phyloP scores from a whole-genome alignment of 805 yeast species.

The Isabelozyma heimii region DNA sequence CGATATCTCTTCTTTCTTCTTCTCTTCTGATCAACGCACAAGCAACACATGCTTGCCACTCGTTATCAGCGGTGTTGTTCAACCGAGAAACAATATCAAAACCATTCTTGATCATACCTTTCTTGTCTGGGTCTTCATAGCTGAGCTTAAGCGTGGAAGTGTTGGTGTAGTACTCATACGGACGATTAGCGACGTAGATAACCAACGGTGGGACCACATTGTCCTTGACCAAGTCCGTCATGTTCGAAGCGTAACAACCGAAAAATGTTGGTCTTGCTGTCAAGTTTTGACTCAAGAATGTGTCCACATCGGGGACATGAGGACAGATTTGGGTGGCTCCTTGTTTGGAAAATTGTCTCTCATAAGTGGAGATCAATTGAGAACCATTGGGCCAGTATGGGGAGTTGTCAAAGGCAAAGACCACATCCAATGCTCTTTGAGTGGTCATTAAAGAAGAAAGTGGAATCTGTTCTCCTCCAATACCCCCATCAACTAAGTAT shows the following conservation, averaged over 20 bases:
- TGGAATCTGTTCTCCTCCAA: conserved; percentile 36
- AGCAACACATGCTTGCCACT: conserved; percentile 38
- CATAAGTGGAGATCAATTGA: conserved; percentile 28
- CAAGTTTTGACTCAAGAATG: conserved; percentile 30
- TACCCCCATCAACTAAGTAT: conserved; percentile 39
- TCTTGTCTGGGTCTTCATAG: conserved; percentile 34
- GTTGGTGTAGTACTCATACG: conserved; percentile 31
- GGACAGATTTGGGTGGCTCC: conserved; percentile 34
- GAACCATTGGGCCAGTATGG: conserved; percentile 35
- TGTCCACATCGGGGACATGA: conserved; percentile 32
- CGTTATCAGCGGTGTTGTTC: conserved; percentile 33
- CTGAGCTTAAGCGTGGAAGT: conserved; percentile 30
- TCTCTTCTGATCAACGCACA: conserved; percentile 41
- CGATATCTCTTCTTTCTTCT: conserved; percentile 36
- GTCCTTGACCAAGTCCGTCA: conserved; percentile 33
- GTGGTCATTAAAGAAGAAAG: conserved; percentile 29
- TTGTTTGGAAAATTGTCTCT: conserved; percentile 31
- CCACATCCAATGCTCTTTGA: conserved; percentile 34
- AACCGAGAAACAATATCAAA: conserved; percentile 29
- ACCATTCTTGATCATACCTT: conserved; percentile 36
- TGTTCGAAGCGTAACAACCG: conserved; percentile 38
- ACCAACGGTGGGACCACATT: conserved; percentile 38
- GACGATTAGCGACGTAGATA: conserved; percentile 38
- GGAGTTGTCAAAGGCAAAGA: conserved; percentile 34
- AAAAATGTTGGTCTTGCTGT: conserved; percentile 41